Evolutionary conservation across 306 rosid species (phyloP).

Genomic region (Corylus heterophylla): DNA sequence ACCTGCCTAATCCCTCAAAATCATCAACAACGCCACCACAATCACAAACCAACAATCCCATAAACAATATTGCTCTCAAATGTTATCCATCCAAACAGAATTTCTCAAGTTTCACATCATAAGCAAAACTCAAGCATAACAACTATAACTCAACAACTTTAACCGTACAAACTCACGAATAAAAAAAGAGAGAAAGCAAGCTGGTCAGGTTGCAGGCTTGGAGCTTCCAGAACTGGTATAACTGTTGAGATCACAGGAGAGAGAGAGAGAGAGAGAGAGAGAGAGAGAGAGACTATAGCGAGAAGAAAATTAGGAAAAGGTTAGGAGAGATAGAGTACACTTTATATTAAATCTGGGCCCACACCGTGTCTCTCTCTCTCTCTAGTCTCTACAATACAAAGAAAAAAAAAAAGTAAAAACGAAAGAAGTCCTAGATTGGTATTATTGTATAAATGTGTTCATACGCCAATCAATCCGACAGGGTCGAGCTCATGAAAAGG

Average conservation of each 20-base stretch:
- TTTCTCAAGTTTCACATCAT: slow-evolving; percentile 8
- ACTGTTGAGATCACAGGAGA: slow-evolving; percentile 12
- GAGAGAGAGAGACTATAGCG: slow-evolving; percentile 10
- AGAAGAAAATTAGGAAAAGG: slow-evolving; percentile 52
- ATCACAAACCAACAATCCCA: slow-evolving; percentile 27
- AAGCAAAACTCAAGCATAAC: slow-evolving; percentile 24
- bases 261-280: slow-evolving; percentile 27
- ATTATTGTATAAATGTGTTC: background rate
- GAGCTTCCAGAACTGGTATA: background rate
- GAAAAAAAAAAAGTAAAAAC: background rate
- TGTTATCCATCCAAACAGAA: background rate
- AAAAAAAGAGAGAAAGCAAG: slow-evolving; percentile 9
- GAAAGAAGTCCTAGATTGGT: background rate
- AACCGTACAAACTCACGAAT: slow-evolving; percentile 1
- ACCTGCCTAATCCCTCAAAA: slow-evolving; percentile 9
- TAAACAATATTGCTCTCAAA: slow-evolving; percentile 12
- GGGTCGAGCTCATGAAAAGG: background rate
- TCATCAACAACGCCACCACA: slow-evolving; percentile 18
- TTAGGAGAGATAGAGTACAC: slow-evolving; percentile 40
- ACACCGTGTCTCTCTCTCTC: slow-evolving; percentile 6
- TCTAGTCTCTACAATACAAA: background rate
- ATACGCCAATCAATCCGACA: slow-evolving; percentile 1
- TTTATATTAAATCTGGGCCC: slow-evolving; percentile 4
- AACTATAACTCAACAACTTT: background rate
- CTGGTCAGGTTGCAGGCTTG: background rate